A percentile compares a stretch with the other conserved stretches of the same genome.
Conservation (phyloP, 805 yeast genomes). For the Wickerhamiella sergipiensis region DNA sequence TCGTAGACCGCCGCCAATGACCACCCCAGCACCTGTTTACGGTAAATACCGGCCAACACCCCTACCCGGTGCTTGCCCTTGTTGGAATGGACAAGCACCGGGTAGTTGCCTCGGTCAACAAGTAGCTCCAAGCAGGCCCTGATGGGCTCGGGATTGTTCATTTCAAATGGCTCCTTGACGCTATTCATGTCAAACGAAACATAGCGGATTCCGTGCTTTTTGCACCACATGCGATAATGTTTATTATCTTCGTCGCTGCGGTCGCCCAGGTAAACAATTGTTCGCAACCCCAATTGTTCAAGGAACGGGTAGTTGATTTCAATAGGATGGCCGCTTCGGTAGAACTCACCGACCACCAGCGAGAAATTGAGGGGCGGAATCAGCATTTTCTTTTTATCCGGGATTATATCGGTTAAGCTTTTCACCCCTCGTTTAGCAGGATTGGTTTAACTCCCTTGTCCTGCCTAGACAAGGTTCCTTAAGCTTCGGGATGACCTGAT, state of each 20-base stretch:
- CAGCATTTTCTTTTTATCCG: too few relatives aligned
- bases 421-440: too few relatives aligned
- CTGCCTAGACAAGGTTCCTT: neutral
- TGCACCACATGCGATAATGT: slow-evolving; percentile 61
- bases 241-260: slow-evolving; percentile 33
- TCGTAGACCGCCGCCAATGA: slow-evolving; percentile 83
- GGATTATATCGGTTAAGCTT: too few relatives aligned
- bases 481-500: neutral
- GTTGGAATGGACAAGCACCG: slow-evolving; percentile 80
- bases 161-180: slow-evolving; percentile 59
- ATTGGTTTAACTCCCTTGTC: neutral
- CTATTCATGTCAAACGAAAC: slow-evolving; percentile 52
- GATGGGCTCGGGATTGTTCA: slow-evolving; percentile 45
- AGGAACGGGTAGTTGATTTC: slow-evolving; percentile 73
- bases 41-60: slow-evolving; percentile 77
- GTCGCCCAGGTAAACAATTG: slow-evolving; percentile 61
- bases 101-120: slow-evolving; percentile 48
- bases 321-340: slow-evolving; percentile 90
- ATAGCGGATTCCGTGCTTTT: slow-evolving; percentile 37
- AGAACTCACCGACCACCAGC: slow-evolving; percentile 73
- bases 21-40: slow-evolving; percentile 87
- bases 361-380: slow-evolving; percentile 92
- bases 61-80: slow-evolving; percentile 98
- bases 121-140: slow-evolving; percentile 26
- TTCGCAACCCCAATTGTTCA: slow-evolving; percentile 50